A percentile compares a stretch with the other conserved stretches of the same genome.
Evolutionary conservation across 192 early-diverging fungal genomes (phyloP).

Genomic region (Umbelopsis vinacea): DNA sequence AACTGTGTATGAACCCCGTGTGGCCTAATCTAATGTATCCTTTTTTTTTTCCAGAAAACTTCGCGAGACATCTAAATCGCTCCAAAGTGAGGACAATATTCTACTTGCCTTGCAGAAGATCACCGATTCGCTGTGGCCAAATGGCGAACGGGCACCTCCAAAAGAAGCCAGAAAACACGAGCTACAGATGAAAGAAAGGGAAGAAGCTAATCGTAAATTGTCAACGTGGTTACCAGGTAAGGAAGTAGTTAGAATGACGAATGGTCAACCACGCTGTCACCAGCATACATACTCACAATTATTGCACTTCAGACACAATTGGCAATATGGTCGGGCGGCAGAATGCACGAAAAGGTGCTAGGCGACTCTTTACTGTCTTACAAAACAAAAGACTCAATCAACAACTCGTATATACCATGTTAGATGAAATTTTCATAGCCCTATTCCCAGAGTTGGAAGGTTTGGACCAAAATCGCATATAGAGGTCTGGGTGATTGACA

Average conservation of each 20-base stretch:
- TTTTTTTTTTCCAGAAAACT: conserved; percentile 45
- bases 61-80: conserved; percentile 42
- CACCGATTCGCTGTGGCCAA: conserved; percentile 60
- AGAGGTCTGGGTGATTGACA: neutral
- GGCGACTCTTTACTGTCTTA: conserved; percentile 66
- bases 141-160: conserved; percentile 36
- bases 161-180: conserved; percentile 47
- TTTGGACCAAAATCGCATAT: neutral
- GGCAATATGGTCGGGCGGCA: conserved; percentile 82
- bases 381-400: conserved; percentile 82
- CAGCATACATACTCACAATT: neutral
- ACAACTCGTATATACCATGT: conserved; percentile 71
- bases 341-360: conserved; percentile 80
- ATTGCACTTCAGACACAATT: conserved; percentile 52
- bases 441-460: conserved; percentile 74
- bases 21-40: neutral
- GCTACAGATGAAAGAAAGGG: conserved; percentile 46
- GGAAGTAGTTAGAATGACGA: neutral
- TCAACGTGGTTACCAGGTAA: conserved; percentile 64
- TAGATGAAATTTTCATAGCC: conserved; percentile 73
- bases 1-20: conserved; percentile 28
- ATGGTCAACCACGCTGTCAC: neutral
- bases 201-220: conserved; percentile 56
- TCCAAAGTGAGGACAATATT: conserved; percentile 47
- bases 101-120: conserved; percentile 47